Base-by-base conservation (phyloP, 331 rosid species). In the Acacia concinna region DNA sequence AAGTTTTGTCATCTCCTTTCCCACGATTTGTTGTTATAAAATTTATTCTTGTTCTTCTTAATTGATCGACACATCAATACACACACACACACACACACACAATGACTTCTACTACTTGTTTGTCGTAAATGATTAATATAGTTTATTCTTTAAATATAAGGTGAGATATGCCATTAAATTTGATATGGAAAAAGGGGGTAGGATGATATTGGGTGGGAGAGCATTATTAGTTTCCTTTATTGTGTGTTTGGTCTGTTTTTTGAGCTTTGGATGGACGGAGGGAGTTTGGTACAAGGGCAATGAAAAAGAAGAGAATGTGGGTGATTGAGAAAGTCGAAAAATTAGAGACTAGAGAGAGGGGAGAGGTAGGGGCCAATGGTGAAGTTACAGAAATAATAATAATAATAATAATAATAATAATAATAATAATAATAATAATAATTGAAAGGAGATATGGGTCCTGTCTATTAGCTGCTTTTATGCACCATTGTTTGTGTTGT, bases 401-500 rank as follows among this genome's bases (percentile, higher is more conserved):
- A 85, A n/a, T n/a, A n/a, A n/a, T n/a, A n/a, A n/a, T n/a, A n/a
- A n/a, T n/a, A n/a, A n/a, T n/a, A n/a, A n/a, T n/a, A n/a, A n/a
- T n/a, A n/a, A n/a, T n/a, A n/a, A n/a, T n/a, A n/a, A n/a, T n/a
- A 87, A 81, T 46, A n/a, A 4, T 18, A 49, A 85, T 89, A 85
- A 87, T 85, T 70, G 85, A 85, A 79, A 35, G 44, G 75, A 44
- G 65, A 76, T 51, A 82, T 77, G 87, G 88, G 86, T 46, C 85
- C 89, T 60, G 10, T 82, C 67, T 46, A 51, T 64, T 84, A 20
- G 73, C 67, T 74, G 41, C 52, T 20, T 40, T 72, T 77, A 27
- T 47, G 49, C 62, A 71, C 83, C 62, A 78, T 70, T 34, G 73
- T 81, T 83, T 73, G 78, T 71, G 73, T 52, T 83, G 83, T 76